Conservation (phyloP, 169 alveolate species). For the Plasmodium malariae region DNA sequence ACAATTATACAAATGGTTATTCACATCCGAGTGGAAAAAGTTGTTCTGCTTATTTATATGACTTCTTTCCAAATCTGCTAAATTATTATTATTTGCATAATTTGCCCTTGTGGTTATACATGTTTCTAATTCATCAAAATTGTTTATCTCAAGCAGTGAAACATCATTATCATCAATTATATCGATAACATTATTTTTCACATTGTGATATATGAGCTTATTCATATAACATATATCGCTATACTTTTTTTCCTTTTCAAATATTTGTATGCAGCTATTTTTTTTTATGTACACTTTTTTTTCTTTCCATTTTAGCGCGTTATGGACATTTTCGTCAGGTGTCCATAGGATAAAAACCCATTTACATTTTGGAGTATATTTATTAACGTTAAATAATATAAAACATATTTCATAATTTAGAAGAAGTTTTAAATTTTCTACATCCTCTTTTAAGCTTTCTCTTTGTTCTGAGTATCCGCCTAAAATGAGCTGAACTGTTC, state of each 20-base stretch:
- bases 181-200: slow-evolving; percentile 39
- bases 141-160: slow-evolving; percentile 19
- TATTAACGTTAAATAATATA: slow-evolving; percentile 15
- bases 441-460: slow-evolving; percentile 16
- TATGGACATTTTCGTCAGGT: slow-evolving; percentile 25
- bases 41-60: not conserved
- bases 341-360: slow-evolving; percentile 50
- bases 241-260: slow-evolving; percentile 19
- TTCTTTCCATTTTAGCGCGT: not conserved
- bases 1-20: not conserved
- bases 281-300: not conserved
- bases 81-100: not conserved
- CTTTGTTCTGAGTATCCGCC: slow-evolving; percentile 33
- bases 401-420: slow-evolving; percentile 26
- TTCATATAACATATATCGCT: slow-evolving; percentile 10
- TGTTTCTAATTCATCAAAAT: slow-evolving; percentile 29
- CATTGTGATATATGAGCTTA: slow-evolving; percentile 31
- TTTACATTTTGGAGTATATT: slow-evolving; percentile 14
- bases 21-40: not conserved
- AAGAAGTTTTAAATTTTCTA: slow-evolving; percentile 22
- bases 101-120: slow-evolving; percentile 8
- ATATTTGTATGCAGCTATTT: not conserved
- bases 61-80: not conserved
- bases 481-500: slow-evolving; percentile 32
- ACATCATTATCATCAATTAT: slow-evolving; percentile 18